phyloP scores from a whole-genome alignment of 2,329 filamentous ascomycete genomes.

The Curvularia sp. region DNA sequence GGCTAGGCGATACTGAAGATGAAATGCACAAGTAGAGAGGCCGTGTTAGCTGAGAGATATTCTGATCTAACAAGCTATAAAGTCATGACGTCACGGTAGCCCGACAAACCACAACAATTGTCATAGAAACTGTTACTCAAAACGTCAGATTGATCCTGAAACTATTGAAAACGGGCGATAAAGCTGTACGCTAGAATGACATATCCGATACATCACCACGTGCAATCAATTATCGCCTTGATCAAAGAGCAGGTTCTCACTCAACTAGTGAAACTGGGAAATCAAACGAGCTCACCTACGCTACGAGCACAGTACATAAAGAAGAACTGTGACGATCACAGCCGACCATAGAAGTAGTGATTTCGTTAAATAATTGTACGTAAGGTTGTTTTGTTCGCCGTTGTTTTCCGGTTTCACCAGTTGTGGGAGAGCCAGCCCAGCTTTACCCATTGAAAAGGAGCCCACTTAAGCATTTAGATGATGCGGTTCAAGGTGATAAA shows the following conservation, averaged over 20 bases:
- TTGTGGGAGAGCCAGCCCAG: not conserved
- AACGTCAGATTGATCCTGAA: not conserved
- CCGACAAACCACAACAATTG: not conserved
- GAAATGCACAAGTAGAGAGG: not conserved
- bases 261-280: too few relatives aligned
- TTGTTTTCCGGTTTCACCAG: too few relatives aligned
- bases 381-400: too few relatives aligned
- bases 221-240: not conserved
- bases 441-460: too few relatives aligned
- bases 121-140: not conserved
- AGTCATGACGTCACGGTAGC: conserved; percentile 16
- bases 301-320: too few relatives aligned
- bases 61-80: not conserved
- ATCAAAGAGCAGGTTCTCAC: not conserved
- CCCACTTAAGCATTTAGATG: not conserved
- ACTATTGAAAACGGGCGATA: not conserved
- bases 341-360: too few relatives aligned
- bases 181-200: not conserved
- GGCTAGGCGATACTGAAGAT: not conserved
- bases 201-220: not conserved
- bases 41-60: not conserved
- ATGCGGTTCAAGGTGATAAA: too few relatives aligned
- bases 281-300: too few relatives aligned
- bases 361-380: too few relatives aligned
- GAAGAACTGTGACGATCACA: too few relatives aligned